Base-by-base conservation (phyloP, 176 grass and related monocot genomes). In the Ensete ventricosum region DNA sequence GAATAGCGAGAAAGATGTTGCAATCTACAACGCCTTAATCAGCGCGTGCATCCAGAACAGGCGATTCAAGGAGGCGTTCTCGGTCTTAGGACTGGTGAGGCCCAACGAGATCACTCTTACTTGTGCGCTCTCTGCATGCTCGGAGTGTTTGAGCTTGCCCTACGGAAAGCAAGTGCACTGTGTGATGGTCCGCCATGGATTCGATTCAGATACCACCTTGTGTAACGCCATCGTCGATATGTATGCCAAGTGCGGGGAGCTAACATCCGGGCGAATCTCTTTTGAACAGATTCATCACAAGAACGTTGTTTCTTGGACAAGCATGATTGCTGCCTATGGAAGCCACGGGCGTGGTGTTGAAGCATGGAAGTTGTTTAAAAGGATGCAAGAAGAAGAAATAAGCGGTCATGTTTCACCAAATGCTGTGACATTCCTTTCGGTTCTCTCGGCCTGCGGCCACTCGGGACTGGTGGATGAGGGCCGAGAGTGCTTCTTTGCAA, bases 171-270 rank as follows among this genome's bases (percentile, higher is more conserved):
- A 88, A 76, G 76, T 82, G 57, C 86, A 92, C 27, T 92, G 89
- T 73, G 81, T 67, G 72, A 66, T 57, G 67, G 66, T 88, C 29
- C 83, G 83, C 6, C 70, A 24, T 52, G 81, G 76, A 17, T 84
- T 84, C 77, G 79, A 54, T 80, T 88, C 86, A 19, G 84, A 88
- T 49, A 82, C 84, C 26, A 51, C 86, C 64, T 17, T 84, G 11
- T 92, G 86, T 43, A 92, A 92, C 71, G 86, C 86, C 3, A 79
- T 92, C 1, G 79, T 92, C 9, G 73, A 92, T 76, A 82, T 92
- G 90, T 89, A 92, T 69, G 73, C 86, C 23, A 92, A 92, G 63
- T 88, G 89, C 52, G 89, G 89, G 71, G 53, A 74, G 34, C 67
- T 82, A 50, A 67, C 0, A 11, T 43, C 24, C 71, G 81, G 83